These are phyloP conservation scores for Triticum urartu DNA, from an alignment of 176 grass and related monocot species.

Conservation along the genomic window DNA sequence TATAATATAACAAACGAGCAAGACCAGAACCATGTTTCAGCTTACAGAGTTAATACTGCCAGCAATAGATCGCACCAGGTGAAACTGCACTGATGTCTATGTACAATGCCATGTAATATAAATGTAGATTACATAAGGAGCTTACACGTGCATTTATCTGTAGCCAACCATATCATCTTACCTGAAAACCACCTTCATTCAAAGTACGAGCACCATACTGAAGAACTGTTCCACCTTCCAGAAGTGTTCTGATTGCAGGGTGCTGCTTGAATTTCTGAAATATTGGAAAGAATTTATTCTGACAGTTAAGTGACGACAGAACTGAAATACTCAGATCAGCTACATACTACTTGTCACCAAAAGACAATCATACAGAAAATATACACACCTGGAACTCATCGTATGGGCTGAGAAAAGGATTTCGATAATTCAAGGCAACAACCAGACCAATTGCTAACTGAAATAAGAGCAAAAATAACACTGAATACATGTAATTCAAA, in stretches of 20 bases:
- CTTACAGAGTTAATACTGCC: background rate
- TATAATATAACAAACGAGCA: constrained; percentile 22
- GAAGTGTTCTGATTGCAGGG: constrained; percentile 63
- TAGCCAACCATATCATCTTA: constrained; percentile 15
- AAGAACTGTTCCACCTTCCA: constrained; percentile 79
- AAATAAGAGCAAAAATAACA: constrained; percentile 35
- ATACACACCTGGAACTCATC: constrained; percentile 88
- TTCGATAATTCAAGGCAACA: constrained; percentile 86
- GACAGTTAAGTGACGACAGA: constrained; percentile 1
- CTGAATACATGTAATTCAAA: constrained; percentile 8
- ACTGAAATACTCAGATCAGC: background rate
- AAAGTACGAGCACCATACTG: constrained; percentile 94
- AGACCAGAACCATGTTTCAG: background rate
- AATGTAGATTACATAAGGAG: background rate
- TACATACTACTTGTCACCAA: background rate
- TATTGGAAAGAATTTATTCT: background rate
- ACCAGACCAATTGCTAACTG: constrained; percentile 91
- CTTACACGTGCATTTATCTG: background rate
- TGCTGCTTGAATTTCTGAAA: constrained; percentile 96
- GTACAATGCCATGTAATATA: constrained; percentile 9
- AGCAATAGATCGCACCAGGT: background rate
- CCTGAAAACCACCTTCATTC: constrained; percentile 99
- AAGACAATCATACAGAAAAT: constrained; percentile 10
- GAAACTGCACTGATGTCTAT: background rate
- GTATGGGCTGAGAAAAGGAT: constrained; percentile 88